Base-by-base conservation (phyloP, 129 eudicot genomes). In the Tagetes erecta region DNA sequence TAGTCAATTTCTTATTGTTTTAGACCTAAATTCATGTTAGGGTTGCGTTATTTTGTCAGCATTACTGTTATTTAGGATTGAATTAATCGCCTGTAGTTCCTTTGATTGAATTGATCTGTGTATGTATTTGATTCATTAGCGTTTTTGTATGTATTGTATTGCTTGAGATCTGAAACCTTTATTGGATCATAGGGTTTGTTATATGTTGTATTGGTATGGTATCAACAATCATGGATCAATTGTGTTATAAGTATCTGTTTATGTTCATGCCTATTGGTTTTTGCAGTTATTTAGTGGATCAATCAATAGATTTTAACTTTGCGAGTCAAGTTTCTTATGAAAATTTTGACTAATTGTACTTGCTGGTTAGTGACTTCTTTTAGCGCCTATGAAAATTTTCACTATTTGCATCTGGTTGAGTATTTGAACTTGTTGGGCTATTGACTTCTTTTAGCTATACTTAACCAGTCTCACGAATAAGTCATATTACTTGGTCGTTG, bases 41-140 rank as follows among this genome's bases (percentile, higher is more conserved):
- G 6, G 10, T 55, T 58, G 38, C 40, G 3, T 33, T n/a, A 10
- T 42, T 13, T 41, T 0, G 6, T 38, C 30, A 8, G 5, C 1
- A 9, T 67, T 40, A 10, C 12, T 31, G 41, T 60, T 31, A 33
- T 12, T 53, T 14, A 20, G 34, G 0, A 53, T 53, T 53, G 35
- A 0, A 5, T 9, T 14, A 10, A 53, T 53, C 41, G 66, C 57
- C 1, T 30, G 83, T 20, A 20, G 27, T 49, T 86, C 83, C 47
- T 82, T 88, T 41, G 79, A 81, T 67, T 53, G 59, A 53, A 53
- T 5, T 14, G 10, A 53, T 20, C 20, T 20, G 60, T 55, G 34
- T 3, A 55, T 1, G 33, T 55, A 14, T 20, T 1, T 20, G 60
- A 27, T 55, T 55, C 60, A 55, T 55, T 55, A 55, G 60, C 10